These are phyloP conservation scores for Phytopythium mirpurense DNA, from an alignment of 352 stramenopile genomes.

Conservation along the genomic window DNA sequence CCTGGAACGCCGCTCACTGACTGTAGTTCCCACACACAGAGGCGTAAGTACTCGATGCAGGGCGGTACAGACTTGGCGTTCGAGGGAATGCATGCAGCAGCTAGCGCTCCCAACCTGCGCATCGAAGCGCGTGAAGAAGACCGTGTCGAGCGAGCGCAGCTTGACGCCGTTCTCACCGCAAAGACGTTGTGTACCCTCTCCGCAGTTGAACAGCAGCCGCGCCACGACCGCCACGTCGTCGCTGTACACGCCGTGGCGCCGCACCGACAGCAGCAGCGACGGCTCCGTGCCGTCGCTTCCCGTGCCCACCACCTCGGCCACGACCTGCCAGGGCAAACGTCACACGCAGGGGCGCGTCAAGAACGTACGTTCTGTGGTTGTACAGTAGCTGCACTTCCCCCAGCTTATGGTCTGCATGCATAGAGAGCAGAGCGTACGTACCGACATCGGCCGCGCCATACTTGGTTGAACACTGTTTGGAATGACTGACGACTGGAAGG, in stretches of 20 bases:
- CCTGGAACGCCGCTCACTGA: constrained; percentile 63
- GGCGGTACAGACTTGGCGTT: no score
- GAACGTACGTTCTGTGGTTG: no score
- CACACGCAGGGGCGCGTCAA: no score
- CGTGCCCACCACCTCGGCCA: constrained; percentile 52
- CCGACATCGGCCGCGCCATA: no score
- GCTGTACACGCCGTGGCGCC: constrained; percentile 62
- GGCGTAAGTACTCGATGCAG: not conserved
- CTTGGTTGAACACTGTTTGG: not conserved
- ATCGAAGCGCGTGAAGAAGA: constrained; percentile 69
- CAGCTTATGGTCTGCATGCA: no score
- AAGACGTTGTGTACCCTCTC: constrained; percentile 60
- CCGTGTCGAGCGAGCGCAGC: constrained; percentile 54
- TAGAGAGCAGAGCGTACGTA: no score
- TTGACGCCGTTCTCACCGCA: constrained; percentile 69
- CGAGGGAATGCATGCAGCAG: no score
- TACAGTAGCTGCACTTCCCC: no score
- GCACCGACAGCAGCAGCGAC: constrained; percentile 60
- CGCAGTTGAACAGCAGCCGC: constrained; percentile 71
- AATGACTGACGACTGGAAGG: no score
- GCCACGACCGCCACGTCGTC: constrained; percentile 49
- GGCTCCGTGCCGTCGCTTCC: constrained; percentile 63
- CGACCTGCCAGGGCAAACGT: constrained; percentile 34
- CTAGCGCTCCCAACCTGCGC: no score
- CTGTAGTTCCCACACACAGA: constrained; percentile 13